Evolutionary conservation across 179 eudicot species (phyloP), one percentile per base, ranked within the genome.

Genomic region (Corrigiola litoralis): DNA sequence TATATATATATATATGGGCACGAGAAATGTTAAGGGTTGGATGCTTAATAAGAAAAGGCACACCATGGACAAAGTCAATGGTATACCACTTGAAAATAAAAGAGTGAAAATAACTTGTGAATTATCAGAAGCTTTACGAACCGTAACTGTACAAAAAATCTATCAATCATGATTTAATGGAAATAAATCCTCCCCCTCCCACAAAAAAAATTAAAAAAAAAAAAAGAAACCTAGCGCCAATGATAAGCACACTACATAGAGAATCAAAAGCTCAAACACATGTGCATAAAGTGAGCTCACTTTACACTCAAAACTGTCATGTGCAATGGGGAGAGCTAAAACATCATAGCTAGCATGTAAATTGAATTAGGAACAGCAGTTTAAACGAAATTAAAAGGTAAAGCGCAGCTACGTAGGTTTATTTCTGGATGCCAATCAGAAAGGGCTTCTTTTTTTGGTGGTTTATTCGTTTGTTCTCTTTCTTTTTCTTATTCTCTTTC

Each of bases 251-350:
- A 47, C 55, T 4, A 46, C 14, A 41, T 46, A 62, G 18, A 24
- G 40, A 60, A 60, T 60, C 51, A 60, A 60, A 41, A 60, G 65
- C 23, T 37, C 31, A 53, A 28, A 9, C 34, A 28, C 56, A 57
- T 54, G 62, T 70, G 45, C 27, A 65, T 67, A 67, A 62, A 73
- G 72, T 68, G 21, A 29, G 48, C 21, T 67, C 28, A 54, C 68
- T 68, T 73, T 73, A 55, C 69, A 67, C 66, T 67, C 59, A 44
- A 67, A 62, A 49, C 60, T 61, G 59, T 18, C 69, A 59, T 73
- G 77, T 73, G 67, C 54, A 34, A 60, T 57, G 60, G 67, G n/a
- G 48, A 36, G 68, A 64, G 28, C 58, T 34, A 49, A 38, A 56
- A 27, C 34, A 46, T 36, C 25, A 38, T 58, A 33, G 31, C 58